A percentile compares a stretch with the other conserved stretches of the same genome.
Conservation (phyloP, 2,329 filamentous ascomycete species). For the Sporothrix inflata region DNA sequence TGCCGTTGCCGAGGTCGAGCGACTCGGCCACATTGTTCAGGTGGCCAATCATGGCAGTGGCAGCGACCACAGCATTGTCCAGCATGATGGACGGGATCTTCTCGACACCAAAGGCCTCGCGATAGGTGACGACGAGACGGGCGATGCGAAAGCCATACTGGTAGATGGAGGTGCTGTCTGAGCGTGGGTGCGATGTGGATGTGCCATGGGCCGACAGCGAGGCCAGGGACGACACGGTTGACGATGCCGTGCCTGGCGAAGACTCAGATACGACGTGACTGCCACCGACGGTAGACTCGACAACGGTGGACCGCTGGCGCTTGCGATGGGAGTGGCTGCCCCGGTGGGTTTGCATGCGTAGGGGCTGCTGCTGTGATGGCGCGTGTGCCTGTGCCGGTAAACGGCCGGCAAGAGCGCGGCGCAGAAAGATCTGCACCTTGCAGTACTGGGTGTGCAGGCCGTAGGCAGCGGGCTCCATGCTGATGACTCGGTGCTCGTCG, state of each 20-base stretch:
- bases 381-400: neutral
- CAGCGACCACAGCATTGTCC: constrained; percentile 28
- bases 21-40: neutral
- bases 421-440: constrained; percentile 28
- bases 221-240: neutral
- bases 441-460: constrained; percentile 28
- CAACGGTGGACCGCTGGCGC: neutral
- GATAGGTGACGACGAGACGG: constrained; percentile 27
- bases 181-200: neutral
- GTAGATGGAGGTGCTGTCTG: constrained; percentile 19
- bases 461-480: constrained; percentile 25
- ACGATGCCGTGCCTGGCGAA: neutral
- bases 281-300: neutral
- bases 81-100: constrained; percentile 30
- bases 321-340: constrained; percentile 4
- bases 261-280: neutral
- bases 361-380: neutral
- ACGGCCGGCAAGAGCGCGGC: neutral
- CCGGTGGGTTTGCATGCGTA: neutral
- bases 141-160: constrained; percentile 26
- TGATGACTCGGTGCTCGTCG: constrained; percentile 22
- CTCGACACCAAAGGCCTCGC: constrained; percentile 28
- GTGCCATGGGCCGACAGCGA: neutral
- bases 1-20: neutral
- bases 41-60: constrained; percentile 26